These are phyloP conservation scores for Mucor velutinosus DNA, from an alignment of 371 early-diverging fungal species.

Conservation along the genomic window DNA sequence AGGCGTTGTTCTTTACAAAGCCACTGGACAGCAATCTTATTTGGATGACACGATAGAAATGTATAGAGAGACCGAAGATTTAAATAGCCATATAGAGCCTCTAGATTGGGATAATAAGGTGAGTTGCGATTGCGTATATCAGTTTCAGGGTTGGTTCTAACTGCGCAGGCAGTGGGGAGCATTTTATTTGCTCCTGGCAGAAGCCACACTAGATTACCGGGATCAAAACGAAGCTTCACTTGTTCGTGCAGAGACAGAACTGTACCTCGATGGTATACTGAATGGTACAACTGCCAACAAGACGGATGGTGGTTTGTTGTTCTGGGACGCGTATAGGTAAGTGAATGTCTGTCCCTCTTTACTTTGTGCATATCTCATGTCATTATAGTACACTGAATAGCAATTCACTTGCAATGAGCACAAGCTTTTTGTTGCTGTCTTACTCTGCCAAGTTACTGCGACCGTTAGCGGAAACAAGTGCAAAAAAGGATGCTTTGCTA, in stretches of 20 bases:
- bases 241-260: conserved; percentile 29
- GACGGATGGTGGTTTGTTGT: conserved; percentile 49
- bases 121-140: neutral
- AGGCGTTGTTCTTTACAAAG: conserved; percentile 49
- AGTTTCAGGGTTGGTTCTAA: neutral
- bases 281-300: conserved; percentile 19
- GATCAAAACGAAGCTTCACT: neutral
- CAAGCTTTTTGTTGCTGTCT: conserved; percentile 18
- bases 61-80: conserved; percentile 13
- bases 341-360: neutral
- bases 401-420: conserved; percentile 22
- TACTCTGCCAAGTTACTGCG: conserved; percentile 17
- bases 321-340: conserved; percentile 40
- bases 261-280: conserved; percentile 32
- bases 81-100: conserved; percentile 16
- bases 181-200: conserved; percentile 44
- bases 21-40: conserved; percentile 37
- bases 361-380: neutral
- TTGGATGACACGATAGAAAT: conserved; percentile 32
- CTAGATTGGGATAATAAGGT: conserved; percentile 37
- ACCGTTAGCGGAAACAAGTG: conserved; percentile 5
- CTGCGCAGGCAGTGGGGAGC: conserved; percentile 25
- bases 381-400: conserved; percentile 18
- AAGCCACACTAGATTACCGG: conserved; percentile 2
- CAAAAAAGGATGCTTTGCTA: conserved; percentile 1